These are phyloP conservation scores for Hyaloscypha bicolor DNA, from an alignment of 495 filamentous ascomycete species.

Conservation along the genomic window DNA sequence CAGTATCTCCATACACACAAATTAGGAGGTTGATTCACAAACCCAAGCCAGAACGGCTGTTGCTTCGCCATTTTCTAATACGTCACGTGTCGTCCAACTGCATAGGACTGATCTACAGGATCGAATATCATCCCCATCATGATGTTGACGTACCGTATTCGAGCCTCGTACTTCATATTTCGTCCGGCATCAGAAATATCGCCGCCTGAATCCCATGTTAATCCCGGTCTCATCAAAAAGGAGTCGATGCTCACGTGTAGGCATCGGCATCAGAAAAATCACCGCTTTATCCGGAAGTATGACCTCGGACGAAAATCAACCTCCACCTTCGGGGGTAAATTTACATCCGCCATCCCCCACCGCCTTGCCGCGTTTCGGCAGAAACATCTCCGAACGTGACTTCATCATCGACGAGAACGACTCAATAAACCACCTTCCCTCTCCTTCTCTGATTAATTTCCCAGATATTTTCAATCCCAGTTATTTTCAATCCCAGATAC, in stretches of 20 bases:
- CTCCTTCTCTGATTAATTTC: constrained; percentile 6
- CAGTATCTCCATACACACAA: not conserved
- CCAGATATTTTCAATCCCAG: not conserved
- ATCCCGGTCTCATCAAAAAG: not conserved
- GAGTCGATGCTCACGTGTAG: not conserved
- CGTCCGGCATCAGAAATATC: not conserved
- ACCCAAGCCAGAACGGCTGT: constrained; percentile 42
- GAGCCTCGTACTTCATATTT: not conserved
- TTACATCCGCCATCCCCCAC: not conserved
- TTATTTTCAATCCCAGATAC: too few species aligned
- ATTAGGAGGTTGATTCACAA: constrained; percentile 9
- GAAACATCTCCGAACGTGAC: not conserved
- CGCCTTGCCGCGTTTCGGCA: constrained; percentile 1
- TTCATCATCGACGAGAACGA: not conserved
- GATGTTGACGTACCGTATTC: not conserved
- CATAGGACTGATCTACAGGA: not conserved
- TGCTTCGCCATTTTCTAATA: constrained; percentile 25
- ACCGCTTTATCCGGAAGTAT: not conserved
- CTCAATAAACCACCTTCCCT: not conserved
- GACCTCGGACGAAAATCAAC: not conserved
- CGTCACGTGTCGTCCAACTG: not conserved
- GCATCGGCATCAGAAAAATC: constrained; percentile 2
- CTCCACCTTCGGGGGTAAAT: not conserved
- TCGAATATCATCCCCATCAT: not conserved
- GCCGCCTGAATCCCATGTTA: not conserved